phyloP scores from a whole-genome alignment of 2,329 filamentous ascomycete species.

The Hypocreales sp. region DNA sequence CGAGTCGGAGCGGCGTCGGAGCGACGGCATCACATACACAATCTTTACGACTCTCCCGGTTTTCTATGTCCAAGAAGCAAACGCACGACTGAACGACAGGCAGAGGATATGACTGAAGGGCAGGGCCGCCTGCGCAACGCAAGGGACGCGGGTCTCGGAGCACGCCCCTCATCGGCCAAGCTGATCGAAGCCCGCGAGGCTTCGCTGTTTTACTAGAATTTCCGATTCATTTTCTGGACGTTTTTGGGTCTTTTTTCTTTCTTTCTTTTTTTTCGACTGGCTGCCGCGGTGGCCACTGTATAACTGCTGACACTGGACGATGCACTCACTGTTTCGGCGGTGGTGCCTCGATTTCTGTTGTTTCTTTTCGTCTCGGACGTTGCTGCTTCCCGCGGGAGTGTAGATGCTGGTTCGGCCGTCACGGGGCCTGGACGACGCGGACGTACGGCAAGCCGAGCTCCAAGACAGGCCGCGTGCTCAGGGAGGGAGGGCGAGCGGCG shows the following conservation, averaged over 20 bases:
- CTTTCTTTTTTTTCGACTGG: neutral
- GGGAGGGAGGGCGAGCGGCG: neutral
- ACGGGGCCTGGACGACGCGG: too few relatives aligned
- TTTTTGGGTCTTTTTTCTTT: constrained; percentile 1
- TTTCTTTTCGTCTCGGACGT: too few relatives aligned
- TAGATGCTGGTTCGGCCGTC: too few relatives aligned
- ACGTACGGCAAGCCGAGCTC: too few relatives aligned
- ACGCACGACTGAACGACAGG: constrained; percentile 7
- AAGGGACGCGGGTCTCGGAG: too few relatives aligned
- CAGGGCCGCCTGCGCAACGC: too few relatives aligned
- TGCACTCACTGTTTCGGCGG: neutral
- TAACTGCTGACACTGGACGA: constrained; percentile 2
- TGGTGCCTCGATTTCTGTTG: neutral
- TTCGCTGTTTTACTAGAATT: constrained; percentile 8
- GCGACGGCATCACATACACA: too few relatives aligned
- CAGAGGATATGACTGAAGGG: too few relatives aligned
- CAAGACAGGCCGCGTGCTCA: too few relatives aligned
- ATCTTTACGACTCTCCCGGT: neutral
- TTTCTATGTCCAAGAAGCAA: constrained; percentile 1
- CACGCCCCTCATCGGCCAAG: too few relatives aligned
- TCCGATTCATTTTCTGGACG: neutral
- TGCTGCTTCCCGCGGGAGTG: too few relatives aligned
- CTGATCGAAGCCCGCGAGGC: constrained; percentile 2
- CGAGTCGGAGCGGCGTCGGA: too few relatives aligned
- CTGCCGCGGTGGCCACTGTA: constrained; percentile 3